Base-by-base conservation (phyloP, 768 basidiomycete species). In the Crepidotus variabilis region DNA sequence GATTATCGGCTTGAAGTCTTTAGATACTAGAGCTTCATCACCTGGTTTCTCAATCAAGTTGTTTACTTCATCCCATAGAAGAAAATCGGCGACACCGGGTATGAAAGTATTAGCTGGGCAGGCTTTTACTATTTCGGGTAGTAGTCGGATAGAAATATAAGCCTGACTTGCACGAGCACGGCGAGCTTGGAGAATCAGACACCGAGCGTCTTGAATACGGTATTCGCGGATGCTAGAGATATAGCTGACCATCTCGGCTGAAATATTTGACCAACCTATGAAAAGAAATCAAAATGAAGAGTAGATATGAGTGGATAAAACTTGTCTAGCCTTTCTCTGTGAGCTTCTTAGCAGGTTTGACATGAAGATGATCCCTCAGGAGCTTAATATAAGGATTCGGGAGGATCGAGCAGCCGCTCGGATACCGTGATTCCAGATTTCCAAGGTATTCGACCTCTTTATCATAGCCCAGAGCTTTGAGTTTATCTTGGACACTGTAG, bases 211-310 rank as follows among this genome's bases (percentile, higher is more conserved):
- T 18, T 59, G 47, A 8, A 55, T 24, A 6, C 64, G 58, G 13
- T 65, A 52, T 9, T 24, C 20, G 36, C 56, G 60, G 5, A 68
- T 63, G 10, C 57, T 32, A 2, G 57, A 51, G 66, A 72, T 71
- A 46, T 72, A 70, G 10, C 55, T 46, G 16, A 67, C 34, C 57
- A 73, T 64, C 5, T 62, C 54, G 24, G 39, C 21, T 52, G 69
- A 62, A n/a, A 72, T 69, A 22, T 61, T 69, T 0, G 62, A 57
- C 69, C 70, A 70, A 1, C 51, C 71, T 72, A 34, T 7, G 53
- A 2, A 6, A 49, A 43, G 39, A 32, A 50, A 59, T 18, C 2
- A 8, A 34, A 24, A 56, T 18, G n/a, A 16, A 24, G 5, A n/a
- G 28, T 16, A 18, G 7, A 16, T 1, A 18, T 2, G 10, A 14